Evolutionary conservation across 2,329 filamentous ascomycete species (phyloP).

Genomic region (Arachnomyces sp.): DNA sequence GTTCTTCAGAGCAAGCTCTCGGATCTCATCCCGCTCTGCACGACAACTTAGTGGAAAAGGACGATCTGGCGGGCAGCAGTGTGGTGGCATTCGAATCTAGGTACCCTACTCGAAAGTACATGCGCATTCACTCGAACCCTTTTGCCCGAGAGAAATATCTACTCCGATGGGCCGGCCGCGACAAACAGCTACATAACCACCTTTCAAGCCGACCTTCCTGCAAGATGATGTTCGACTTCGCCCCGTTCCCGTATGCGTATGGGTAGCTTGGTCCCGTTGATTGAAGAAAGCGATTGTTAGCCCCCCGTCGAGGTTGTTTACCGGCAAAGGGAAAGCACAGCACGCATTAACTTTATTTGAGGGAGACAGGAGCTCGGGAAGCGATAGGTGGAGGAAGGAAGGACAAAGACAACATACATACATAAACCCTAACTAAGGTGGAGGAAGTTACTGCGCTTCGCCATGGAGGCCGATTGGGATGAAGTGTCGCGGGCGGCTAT

Average conservation of each 20-base stretch:
- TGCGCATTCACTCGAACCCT: no score
- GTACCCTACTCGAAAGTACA: no score
- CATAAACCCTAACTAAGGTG: no score
- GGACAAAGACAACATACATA: background rate
- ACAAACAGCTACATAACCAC: no score
- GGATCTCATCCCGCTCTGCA: no score
- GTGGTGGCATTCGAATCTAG: no score
- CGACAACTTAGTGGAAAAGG: no score
- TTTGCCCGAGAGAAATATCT: no score
- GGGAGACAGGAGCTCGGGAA: background rate
- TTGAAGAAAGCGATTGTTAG: background rate
- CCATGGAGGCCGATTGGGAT: constrained; percentile 42
- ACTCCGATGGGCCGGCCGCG: no score
- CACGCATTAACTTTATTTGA: background rate
- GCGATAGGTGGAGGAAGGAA: background rate
- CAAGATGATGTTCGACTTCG: constrained; percentile 28
- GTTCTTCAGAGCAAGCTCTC: no score
- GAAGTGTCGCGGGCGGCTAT: constrained; percentile 75
- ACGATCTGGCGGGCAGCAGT: no score
- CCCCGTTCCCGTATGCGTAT: constrained; percentile 25
- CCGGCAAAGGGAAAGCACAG: background rate
- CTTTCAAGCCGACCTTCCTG: background rate
- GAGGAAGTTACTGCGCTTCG: constrained; percentile 6
- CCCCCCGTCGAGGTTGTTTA: background rate
- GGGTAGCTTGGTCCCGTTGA: constrained; percentile 14